Evolutionary conservation across 306 rosid genomes (phyloP).

Genomic region (Oxytropis ochrocephala): DNA sequence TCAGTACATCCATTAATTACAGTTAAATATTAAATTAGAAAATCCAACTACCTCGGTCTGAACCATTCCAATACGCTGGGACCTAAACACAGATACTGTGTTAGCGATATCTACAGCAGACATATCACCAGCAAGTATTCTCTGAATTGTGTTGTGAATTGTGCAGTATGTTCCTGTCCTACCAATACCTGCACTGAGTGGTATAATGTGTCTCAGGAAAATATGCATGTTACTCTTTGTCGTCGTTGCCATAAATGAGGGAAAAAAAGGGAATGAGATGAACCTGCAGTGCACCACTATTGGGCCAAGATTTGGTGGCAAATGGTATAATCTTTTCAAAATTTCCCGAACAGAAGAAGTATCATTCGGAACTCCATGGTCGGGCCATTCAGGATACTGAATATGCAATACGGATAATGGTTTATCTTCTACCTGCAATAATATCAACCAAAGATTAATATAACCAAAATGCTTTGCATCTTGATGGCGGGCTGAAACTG

Average conservation of each 20-base stretch:
- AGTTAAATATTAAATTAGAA: slow-evolving; percentile 3
- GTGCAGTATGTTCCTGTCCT: slow-evolving; percentile 93
- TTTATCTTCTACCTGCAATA: slow-evolving; percentile 53
- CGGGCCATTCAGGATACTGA: slow-evolving; percentile 95
- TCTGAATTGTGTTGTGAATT: slow-evolving; percentile 84
- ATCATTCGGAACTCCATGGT: slow-evolving; percentile 86
- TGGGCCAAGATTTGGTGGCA: slow-evolving; percentile 71
- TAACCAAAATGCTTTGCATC: neutral
- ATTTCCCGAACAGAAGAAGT: slow-evolving; percentile 69
- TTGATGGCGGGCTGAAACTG: slow-evolving; percentile 14
- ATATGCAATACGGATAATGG: slow-evolving; percentile 71
- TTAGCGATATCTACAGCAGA: slow-evolving; percentile 70
- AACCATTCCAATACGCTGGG: slow-evolving; percentile 95
- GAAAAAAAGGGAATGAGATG: slow-evolving; percentile 22
- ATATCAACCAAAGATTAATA: slow-evolving; percentile 13
- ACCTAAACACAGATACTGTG: slow-evolving; percentile 67
- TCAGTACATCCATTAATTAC: neutral
- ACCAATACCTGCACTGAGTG: slow-evolving; percentile 97
- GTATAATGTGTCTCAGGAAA: slow-evolving; percentile 41
- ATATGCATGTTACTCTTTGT: neutral
- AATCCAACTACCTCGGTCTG: slow-evolving; percentile 65
- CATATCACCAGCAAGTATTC: slow-evolving; percentile 84
- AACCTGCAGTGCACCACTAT: slow-evolving; percentile 96
- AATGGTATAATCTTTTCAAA: slow-evolving; percentile 51
- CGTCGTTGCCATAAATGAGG: neutral